Percentiles rank a stretch among this genome's conserved stretches.
These are phyloP conservation scores for Schwanniomyces sp. DNA, from an alignment of 805 yeast species.

Conservation along the genomic window DNA sequence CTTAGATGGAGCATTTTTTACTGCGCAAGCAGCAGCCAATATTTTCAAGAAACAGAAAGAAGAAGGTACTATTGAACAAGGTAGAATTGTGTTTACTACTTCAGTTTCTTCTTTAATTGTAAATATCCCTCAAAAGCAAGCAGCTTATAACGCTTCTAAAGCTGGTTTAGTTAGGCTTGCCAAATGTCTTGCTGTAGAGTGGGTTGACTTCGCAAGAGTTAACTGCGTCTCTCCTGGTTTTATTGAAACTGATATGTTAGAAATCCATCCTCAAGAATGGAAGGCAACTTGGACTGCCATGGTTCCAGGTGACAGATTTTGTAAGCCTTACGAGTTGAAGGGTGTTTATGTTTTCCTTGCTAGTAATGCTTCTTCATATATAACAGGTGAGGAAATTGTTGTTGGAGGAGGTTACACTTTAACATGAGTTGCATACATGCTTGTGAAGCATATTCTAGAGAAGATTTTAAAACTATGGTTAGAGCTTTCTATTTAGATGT, in stretches of 20 bases:
- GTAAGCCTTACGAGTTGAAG: slow-evolving; percentile 71
- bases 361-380: slow-evolving; percentile 65
- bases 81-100: slow-evolving; percentile 44
- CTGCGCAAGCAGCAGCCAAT: slow-evolving; percentile 48
- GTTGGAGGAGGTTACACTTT: slow-evolving; percentile 68
- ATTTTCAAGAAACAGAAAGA: slow-evolving; percentile 41
- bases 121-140: slow-evolving; percentile 36
- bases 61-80: slow-evolving; percentile 31
- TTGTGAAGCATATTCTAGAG: no score
- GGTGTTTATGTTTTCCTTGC: slow-evolving; percentile 70
- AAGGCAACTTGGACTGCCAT: not conserved
- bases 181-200: slow-evolving; percentile 51
- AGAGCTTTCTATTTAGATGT: no score
- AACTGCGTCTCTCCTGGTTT: slow-evolving; percentile 75
- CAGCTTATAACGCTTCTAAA: slow-evolving; percentile 45
- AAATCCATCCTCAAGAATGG: slow-evolving; percentile 59
- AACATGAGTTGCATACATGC: not conserved
- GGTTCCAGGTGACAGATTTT: slow-evolving; percentile 67
- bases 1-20: slow-evolving; percentile 44
- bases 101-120: slow-evolving; percentile 43
- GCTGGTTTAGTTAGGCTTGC: slow-evolving; percentile 35
- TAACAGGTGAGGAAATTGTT: slow-evolving; percentile 72
- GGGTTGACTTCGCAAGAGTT: slow-evolving; percentile 52
- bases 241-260: slow-evolving; percentile 69
- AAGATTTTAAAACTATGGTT: no score